A percentile compares a stretch with the other conserved stretches of the same genome.
These are phyloP conservation scores for Oidium heveae DNA, from an alignment of 2,329 filamentous ascomycete genomes.

Conservation along the genomic window DNA sequence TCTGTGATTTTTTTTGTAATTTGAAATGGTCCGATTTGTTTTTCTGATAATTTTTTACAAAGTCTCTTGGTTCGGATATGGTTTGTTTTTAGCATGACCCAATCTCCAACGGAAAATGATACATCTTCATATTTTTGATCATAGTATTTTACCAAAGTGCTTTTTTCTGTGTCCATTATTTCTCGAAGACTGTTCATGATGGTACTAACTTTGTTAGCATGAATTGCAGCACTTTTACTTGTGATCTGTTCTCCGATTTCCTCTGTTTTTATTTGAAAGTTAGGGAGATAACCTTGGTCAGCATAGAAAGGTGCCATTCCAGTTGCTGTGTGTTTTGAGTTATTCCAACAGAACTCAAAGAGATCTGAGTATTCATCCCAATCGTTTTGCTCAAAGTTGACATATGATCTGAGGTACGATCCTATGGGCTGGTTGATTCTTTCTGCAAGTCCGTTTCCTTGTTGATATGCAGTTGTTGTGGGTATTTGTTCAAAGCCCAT, in stretches of 20 bases:
- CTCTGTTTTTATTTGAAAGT: not conserved
- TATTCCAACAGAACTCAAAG: not conserved
- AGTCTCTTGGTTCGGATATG: not conserved
- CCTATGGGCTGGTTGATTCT: too few species aligned
- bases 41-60: too few species aligned
- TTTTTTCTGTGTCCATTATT: not conserved
- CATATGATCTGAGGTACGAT: too few species aligned
- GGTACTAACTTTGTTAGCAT: not conserved
- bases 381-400: too few species aligned
- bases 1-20: not conserved
- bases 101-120: not conserved
- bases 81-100: slow-evolving; percentile 1
- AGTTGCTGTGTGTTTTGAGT: not conserved
- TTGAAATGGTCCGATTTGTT: not conserved
- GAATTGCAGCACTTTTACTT: not conserved
- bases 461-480: not conserved
- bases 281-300: too few species aligned
- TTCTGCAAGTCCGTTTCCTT: slow-evolving; percentile 1
- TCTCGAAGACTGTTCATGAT: not conserved
- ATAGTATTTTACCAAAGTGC: too few species aligned
- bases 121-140: not conserved
- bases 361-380: not conserved
- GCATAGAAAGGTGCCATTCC: too few species aligned
- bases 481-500: not conserved
- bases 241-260: not conserved